These are phyloP conservation scores for Stephania yunnanensis DNA, from an alignment of 164 flowering plant species.

Conservation along the genomic window DNA sequence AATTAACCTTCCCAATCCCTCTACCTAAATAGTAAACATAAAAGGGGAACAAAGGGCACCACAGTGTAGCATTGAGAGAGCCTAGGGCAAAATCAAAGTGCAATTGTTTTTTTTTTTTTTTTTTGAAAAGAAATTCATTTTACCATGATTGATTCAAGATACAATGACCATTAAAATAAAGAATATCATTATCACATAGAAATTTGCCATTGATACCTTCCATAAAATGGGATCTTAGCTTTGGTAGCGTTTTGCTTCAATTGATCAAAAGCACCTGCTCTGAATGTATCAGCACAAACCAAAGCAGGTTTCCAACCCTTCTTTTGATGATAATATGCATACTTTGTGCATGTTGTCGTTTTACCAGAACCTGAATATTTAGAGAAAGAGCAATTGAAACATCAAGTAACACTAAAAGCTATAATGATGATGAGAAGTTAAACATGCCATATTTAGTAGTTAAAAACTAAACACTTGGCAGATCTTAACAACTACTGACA, in stretches of 20 bases:
- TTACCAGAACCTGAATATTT: conserved; percentile 72
- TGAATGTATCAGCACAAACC: conserved; percentile 96
- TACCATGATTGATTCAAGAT: no score
- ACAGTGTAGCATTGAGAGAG: no score
- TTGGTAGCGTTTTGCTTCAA: conserved; percentile 98
- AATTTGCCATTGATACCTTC: conserved; percentile 50
- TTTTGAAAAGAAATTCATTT: no score
- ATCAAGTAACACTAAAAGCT: not conserved
- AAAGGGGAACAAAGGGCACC: not conserved
- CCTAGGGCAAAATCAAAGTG: no score
- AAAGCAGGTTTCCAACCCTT: conserved; percentile 96
- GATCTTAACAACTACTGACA: no score
- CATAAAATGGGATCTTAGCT: conserved; percentile 97
- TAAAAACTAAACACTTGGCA: no score
- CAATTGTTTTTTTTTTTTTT: no score
- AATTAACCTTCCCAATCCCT: no score
- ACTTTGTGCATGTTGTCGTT: conserved; percentile 93
- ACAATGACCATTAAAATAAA: no score
- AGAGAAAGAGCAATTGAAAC: conserved; percentile 4
- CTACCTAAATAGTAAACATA: no score
- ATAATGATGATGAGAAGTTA: not conserved
- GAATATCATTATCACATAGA: no score
- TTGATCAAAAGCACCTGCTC: conserved; percentile 99
- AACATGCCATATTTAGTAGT: not conserved
- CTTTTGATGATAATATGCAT: conserved; percentile 88